phyloP scores from a whole-genome alignment of 73 alveolate genomes.

The Vitrella brassicaformis region DNA sequence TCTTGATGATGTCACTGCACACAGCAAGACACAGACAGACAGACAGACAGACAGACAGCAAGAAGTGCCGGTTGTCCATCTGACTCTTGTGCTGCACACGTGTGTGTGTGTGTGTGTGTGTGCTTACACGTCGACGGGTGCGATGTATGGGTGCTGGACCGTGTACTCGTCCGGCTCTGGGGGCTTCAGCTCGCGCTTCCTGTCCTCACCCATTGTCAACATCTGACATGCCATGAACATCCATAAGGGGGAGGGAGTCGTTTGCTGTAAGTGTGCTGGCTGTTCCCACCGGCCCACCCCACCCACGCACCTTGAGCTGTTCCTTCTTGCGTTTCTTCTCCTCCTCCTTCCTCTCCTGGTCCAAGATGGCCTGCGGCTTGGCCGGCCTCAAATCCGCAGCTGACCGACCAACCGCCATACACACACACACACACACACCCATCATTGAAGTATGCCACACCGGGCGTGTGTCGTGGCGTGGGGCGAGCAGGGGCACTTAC shows the following conservation, averaged over 20 bases:
- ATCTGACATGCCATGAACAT: too few relatives aligned
- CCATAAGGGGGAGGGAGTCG: too few relatives aligned
- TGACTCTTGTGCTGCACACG: too few relatives aligned
- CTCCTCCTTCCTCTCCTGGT: not conserved
- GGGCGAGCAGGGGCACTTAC: not conserved
- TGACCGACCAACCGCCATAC: not conserved
- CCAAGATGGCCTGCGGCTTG: not conserved
- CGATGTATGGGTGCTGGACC: not conserved
- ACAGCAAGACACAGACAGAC: slow-evolving; percentile 6
- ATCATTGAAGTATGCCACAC: not conserved
- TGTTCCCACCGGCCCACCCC: too few relatives aligned
- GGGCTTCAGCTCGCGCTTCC: not conserved
- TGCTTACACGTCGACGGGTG: not conserved
- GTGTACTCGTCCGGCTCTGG: not conserved
- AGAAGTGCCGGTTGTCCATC: not conserved
- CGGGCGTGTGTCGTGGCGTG: not conserved
- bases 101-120: too few relatives aligned
- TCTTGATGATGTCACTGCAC: slow-evolving; percentile 76
- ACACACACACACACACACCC: not conserved
- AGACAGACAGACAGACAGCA: not conserved
- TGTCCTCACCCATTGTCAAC: not conserved
- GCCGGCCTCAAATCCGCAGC: not conserved
- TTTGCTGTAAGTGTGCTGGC: too few relatives aligned
- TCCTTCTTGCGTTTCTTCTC: not conserved
- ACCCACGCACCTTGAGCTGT: not conserved